Evolutionary conservation across 345 rosid genomes (phyloP), one percentile per base, ranked within the genome.

Genomic region (Gossypium ekmanianum): DNA sequence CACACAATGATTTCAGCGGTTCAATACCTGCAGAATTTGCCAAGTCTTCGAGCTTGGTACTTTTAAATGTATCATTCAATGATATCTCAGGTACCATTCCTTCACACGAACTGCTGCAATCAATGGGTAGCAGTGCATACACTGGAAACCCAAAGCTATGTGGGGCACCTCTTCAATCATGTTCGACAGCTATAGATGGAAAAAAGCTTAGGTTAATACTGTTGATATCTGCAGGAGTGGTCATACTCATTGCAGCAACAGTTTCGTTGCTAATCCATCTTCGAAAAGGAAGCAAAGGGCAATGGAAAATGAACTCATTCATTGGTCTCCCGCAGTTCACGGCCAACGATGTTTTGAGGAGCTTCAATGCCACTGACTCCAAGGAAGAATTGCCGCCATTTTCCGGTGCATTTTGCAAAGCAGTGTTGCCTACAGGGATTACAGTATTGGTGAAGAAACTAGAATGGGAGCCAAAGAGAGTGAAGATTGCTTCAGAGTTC

Each of bases 381-480:
- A 61, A 52, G 63, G 90, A 88, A 77, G 76, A 77, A 69, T 75
- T 45, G 62, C 83, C 81, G 0, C 78, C 86, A 47, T 57, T 72
- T 41, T 81, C 88, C 48, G 75, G 78, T 78, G 80, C 90, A 24
- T 81, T 82, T 76, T 81, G 90, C 86, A 88, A 92, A 82, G 84
- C 87, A 52, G 94, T 88, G 73, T 76, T 92, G 61, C 98, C 97
- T 1, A 92, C 98, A 0, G 98, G 98, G 80, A 92, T 92, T 74
- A 85, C 97, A 12, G 97, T 92, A 52, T 79, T 80, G 13, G 91
- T 91, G 79, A 87, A 89, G 81, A 86, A 80, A 68, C 75, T 94
- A 1, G 88, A 89, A 50, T 81, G 89, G 77, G 89, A 81, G 67
- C 80, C 85, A 5, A 87, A 83, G 52, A 85, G 78, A 73, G 82